A percentile compares a stretch with the other conserved stretches of the same genome.
Conservation (phyloP, 73 alveolate species). For the Paramecium biaurelia region DNA sequence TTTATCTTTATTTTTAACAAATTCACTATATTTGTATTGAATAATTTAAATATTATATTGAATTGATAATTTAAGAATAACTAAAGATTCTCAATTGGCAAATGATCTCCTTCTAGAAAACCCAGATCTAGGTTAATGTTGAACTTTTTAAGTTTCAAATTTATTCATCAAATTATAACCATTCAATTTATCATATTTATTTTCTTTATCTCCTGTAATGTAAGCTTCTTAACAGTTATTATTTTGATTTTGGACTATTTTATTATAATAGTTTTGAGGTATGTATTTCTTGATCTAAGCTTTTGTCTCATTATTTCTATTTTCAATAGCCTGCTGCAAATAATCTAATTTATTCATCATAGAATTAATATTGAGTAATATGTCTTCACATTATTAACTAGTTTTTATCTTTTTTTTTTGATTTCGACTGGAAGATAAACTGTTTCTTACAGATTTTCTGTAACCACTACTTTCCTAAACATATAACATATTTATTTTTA, state of each 20-base stretch:
- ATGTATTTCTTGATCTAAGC: not conserved
- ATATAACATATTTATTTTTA: not conserved
- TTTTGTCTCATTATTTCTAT: not conserved
- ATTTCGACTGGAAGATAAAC: not conserved
- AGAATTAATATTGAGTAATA: not conserved
- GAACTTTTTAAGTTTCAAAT: not conserved
- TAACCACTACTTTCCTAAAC: conserved; percentile 2
- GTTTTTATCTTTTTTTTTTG: not conserved
- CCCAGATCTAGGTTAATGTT: not conserved
- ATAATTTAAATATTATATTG: not conserved
- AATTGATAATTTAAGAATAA: not conserved
- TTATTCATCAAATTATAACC: not conserved
- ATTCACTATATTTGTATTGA: not conserved
- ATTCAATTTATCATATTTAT: not conserved
- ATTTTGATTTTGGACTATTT: not conserved
- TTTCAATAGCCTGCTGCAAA: not conserved
- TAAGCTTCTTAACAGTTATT: not conserved
- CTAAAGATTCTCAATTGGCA: not conserved
- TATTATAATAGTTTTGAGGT: not conserved
- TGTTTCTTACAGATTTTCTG: not conserved
- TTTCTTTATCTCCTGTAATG: not conserved
- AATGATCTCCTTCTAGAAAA: not conserved
- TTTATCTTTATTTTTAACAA: too few relatives aligned
- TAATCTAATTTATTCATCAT: not conserved
- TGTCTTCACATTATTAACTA: not conserved